Evolutionary conservation across 169 alveolate species (phyloP), one percentile per base, ranked within the genome.

Genomic region (Theileria equi): DNA sequence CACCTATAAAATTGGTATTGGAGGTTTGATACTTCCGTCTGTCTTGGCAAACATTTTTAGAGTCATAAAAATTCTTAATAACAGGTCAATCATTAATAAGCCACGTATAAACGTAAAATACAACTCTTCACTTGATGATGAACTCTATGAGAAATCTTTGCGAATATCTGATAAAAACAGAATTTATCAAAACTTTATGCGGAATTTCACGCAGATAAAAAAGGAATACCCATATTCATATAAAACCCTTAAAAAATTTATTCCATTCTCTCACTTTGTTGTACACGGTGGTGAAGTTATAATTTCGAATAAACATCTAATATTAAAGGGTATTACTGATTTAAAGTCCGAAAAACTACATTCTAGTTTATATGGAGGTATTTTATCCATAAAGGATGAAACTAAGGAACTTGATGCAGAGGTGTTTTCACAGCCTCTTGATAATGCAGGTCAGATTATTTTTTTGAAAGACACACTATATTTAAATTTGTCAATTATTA

Each of bases 1-100:
- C 1, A 17, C 0, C 7, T 40, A 49, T 36, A 34, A 40, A 21
- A 29, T 74, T 2, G 3, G 32, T 5, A 53, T 74, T 5, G 65
- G 34, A 25, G 84, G 84, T 13, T 45, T 74, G 71, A 57, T 74
- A n/a, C 11, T 62, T 52, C 84, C 84, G 25, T 1, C 65, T 5
- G 71, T 50, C 32, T 41, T 74, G 59, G 44, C 31, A 32, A 19
- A 53, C 29, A 19, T 59, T 19, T 64, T 74, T 60, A 65, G 45
- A 29, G 45, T 55, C 8, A 47, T 54, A 4, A 54, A 69, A 34
- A 47, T 64, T 0, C 6, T 74, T 49, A 66, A 74, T 60, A 26
- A 16, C 11, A 34, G 26, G 16, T 53, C 45, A 1, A 19, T 65
- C 13, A 19, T 62, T 0, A 34, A 45, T n/a, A 70, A 47, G 4